A percentile compares a stretch with the other conserved stretches of the same genome.
Evolutionary conservation across 2,329 filamentous ascomycete genomes (phyloP).

Genomic region (Paraphoma chrysanthemicola): DNA sequence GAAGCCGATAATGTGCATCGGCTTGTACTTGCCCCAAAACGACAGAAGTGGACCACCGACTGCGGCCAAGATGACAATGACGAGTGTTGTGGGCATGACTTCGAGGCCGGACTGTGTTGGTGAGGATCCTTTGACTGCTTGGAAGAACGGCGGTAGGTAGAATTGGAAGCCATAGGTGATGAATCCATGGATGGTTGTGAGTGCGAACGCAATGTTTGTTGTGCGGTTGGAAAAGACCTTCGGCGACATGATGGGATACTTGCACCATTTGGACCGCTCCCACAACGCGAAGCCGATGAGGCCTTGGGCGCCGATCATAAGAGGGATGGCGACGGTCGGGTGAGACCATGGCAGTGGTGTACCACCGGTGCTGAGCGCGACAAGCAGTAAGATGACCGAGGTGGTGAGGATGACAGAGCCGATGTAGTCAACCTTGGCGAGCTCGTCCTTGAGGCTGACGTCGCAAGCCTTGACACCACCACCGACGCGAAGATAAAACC

Average conservation of each 20-base stretch:
- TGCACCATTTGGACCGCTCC: slow-evolving; percentile 43
- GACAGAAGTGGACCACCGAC: slow-evolving; percentile 29
- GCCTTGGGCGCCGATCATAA: slow-evolving; percentile 54
- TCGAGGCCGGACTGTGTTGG: slow-evolving; percentile 33
- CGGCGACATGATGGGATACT: slow-evolving; percentile 49
- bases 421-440: slow-evolving; percentile 49
- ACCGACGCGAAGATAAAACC: slow-evolving; percentile 37
- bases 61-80: slow-evolving; percentile 29
- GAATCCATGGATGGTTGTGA: slow-evolving; percentile 41
- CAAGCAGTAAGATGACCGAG: slow-evolving; percentile 50
- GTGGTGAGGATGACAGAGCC: slow-evolving; percentile 55
- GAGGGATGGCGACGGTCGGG: slow-evolving; percentile 49
- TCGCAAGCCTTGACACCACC: slow-evolving; percentile 20
- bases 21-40: slow-evolving; percentile 33
- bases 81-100: slow-evolving; percentile 34
- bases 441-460: slow-evolving; percentile 14
- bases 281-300: slow-evolving; percentile 49
- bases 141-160: slow-evolving; percentile 39
- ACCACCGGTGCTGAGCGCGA: slow-evolving; percentile 56
- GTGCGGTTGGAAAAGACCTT: slow-evolving; percentile 56
- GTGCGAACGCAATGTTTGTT: slow-evolving; percentile 42
- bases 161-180: slow-evolving; percentile 36
- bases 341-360: slow-evolving; percentile 53
- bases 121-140: slow-evolving; percentile 30
- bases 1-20: slow-evolving; percentile 35